These are phyloP conservation scores for Neofusicoccum sp. DNA, from an alignment of 2,329 filamentous ascomycete genomes.

Conservation along the genomic window DNA sequence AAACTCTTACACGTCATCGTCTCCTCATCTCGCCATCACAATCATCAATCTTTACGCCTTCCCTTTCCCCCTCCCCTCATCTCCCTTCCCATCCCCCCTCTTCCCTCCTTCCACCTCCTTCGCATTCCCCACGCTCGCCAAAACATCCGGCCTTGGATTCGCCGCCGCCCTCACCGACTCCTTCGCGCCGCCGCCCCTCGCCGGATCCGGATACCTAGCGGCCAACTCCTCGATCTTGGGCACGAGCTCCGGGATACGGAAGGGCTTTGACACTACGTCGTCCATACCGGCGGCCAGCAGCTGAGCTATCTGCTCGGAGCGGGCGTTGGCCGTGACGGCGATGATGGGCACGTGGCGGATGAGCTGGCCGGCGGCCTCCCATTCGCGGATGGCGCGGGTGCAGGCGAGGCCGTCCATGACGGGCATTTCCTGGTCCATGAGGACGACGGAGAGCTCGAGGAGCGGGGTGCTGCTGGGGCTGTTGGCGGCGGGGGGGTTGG, in stretches of 20 bases:
- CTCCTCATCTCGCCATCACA: too few species aligned
- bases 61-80: too few species aligned
- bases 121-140: too few species aligned
- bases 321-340: slow-evolving; percentile 45
- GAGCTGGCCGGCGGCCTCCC: slow-evolving; percentile 39
- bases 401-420: slow-evolving; percentile 45
- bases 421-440: slow-evolving; percentile 44
- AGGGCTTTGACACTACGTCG: slow-evolving; percentile 55
- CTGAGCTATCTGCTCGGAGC: slow-evolving; percentile 44
- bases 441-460: slow-evolving; percentile 18
- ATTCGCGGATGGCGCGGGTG: slow-evolving; percentile 40
- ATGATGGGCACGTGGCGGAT: slow-evolving; percentile 44
- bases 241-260: slow-evolving; percentile 53
- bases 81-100: too few species aligned
- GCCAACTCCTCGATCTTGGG: slow-evolving; percentile 55
- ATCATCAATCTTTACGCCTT: too few species aligned
- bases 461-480: not conserved
- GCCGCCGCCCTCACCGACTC: too few species aligned
- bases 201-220: not conserved
- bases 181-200: too few species aligned
- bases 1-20: too few species aligned
- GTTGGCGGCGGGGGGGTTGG: slow-evolving; percentile 26
- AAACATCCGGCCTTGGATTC: too few species aligned
- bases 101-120: too few species aligned
- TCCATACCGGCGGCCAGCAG: slow-evolving; percentile 46